Percentiles rank a stretch among this genome's conserved stretches.
These are phyloP conservation scores for Fraxinus ornus DNA, from an alignment of 305 asterid species.

Conservation along the genomic window DNA sequence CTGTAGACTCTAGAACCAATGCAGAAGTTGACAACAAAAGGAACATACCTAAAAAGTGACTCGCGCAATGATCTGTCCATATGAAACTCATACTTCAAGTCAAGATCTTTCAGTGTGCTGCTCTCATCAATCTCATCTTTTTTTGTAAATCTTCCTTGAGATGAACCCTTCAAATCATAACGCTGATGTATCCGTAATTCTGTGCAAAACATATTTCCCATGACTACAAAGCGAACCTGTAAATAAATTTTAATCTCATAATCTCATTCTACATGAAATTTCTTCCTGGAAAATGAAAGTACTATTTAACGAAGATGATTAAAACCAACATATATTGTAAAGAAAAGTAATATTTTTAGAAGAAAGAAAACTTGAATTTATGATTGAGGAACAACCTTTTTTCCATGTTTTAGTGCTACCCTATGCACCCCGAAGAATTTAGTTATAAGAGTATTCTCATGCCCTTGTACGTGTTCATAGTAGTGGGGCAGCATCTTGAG, in stretches of 20 bases:
- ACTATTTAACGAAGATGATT: constrained; percentile 6
- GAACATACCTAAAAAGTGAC: constrained; percentile 69
- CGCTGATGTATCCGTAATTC: constrained; percentile 92
- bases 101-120: constrained; percentile 89
- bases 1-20: neutral
- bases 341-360: constrained; percentile 20
- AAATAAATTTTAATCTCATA: constrained; percentile 22
- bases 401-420: constrained; percentile 62
- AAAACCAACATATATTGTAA: neutral
- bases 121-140: constrained; percentile 71
- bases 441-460: constrained; percentile 90
- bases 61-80: constrained; percentile 86
- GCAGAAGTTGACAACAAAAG: constrained; percentile 7
- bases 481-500: constrained; percentile 84
- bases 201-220: constrained; percentile 98
- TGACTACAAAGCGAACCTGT: constrained; percentile 92
- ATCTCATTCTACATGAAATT: constrained; percentile 7
- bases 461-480: constrained; percentile 67
- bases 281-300: constrained; percentile 2
- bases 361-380: constrained; percentile 23
- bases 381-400: constrained; percentile 53
- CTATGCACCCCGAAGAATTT: constrained; percentile 88
- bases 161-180: constrained; percentile 88
- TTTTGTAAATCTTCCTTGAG: constrained; percentile 80
- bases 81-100: constrained; percentile 77